Base-by-base conservation (phyloP, 225 moss, liverwort and hornwort genomes). In the Physcomitrellopsis africana region DNA sequence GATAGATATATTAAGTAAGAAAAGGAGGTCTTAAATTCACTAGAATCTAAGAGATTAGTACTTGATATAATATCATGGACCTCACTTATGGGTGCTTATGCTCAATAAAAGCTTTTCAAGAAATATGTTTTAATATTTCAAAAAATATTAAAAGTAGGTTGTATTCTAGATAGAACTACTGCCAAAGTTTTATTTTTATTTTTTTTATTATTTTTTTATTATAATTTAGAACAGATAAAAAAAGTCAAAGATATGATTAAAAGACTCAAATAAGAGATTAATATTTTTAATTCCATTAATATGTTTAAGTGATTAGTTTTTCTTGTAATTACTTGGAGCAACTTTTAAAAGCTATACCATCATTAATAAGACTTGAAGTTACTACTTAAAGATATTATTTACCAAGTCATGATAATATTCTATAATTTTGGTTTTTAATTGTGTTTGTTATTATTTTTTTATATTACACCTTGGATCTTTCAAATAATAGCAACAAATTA, bases 31-130 rank as follows among this genome's bases (percentile, higher is more conserved):
- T 90, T 94, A 72, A 65, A 81, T 10, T 80, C 78, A 47, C 61
- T 97, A 8, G 47, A 77, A 60, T 43, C 70, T 0, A 82, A 87
- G 80, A 89, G 85, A 10, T 85, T 85, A 17, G 76, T 74, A 10
- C 89, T 89, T 5, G 88, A 97, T 69, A 84, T 86, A 8, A 82
- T n/a, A n/a, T n/a, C n/a, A n/a, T n/a, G n/a, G n/a, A n/a, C n/a
- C n/a, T n/a, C n/a, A n/a, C n/a, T n/a, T 74, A 97, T 97, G 96
- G 92, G 89, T 27, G 94, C 85, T 19, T 93, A 93, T 32, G 86
- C 96, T n/a, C 91, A 82, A 67, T 91, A 85, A 46, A 97, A 92
- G 79, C 90, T 90, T 60, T 90, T 91, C 72, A 83, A 85, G n/a
- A 90, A 93, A 63, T 92, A 90, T 61, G 78, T 91, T 14, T 81